Base-by-base conservation (phyloP, 768 basidiomycete genomes). In the Lactarius akahatsu region DNA sequence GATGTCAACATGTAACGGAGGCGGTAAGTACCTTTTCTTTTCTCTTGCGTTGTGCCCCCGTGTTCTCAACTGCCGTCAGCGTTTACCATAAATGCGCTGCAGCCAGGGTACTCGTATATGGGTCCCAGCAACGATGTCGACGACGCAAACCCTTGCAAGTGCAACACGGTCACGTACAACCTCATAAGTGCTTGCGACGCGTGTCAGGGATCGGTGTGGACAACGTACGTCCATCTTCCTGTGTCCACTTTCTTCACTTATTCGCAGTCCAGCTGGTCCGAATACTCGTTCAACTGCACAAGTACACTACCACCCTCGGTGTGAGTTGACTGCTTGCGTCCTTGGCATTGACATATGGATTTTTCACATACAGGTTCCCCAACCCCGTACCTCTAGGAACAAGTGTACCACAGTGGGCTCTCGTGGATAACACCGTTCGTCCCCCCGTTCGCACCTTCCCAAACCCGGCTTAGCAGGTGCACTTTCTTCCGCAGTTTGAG, bases 161-260 rank as follows among this genome's bases (percentile, higher is more conserved):
- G 66, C 28, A 67, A 40, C 58, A 63, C 62, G 0, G 16, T 67
- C 18, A 9, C 34, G 10, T 67, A 67, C 41, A 58, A 45, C 3
- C 66, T 67, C 34, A 15, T 67, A n/a, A 67, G 66, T 26, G 66
- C 66, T n/a, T 67, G 66, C 26, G 66, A 60, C 7, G 66, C 41
- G 6, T 67, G 66, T 28, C 66, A 67, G 28, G 16, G 32, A 18
- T 3, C 1, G 20, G 0, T 2, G 0, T 67, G 62, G 66, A 56
- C n/a, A 11, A 10, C 34, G 66, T 67, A 8, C 7, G 66, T 23
- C 57, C 11, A n/a, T 16, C 5, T 3, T 34, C 40, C 40, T 8
- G n/a, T 20, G 30, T 38, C 7, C 15, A 13, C 16, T 4, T 13
- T 18, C 3, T 6, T 40, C 38, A 1, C 9, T 26, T 2, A 23